phyloP scores from a whole-genome alignment of 345 rosid genomes.

The Hibiscus syriacus region DNA sequence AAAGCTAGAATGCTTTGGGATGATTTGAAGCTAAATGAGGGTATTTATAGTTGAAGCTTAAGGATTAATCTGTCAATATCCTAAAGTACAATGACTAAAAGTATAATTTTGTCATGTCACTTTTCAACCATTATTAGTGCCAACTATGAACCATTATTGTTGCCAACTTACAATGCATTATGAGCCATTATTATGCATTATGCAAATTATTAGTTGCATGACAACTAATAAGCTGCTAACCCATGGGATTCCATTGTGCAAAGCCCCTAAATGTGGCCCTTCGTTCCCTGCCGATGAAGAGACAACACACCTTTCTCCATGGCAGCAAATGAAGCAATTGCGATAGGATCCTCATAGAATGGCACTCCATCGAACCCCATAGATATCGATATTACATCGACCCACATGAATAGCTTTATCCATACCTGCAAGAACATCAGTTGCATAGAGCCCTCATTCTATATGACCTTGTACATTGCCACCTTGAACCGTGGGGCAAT shows the following conservation, averaged over 20 bases:
- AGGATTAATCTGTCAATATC: no score
- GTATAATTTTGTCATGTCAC: no score
- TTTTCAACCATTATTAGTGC: no score
- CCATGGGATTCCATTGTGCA: slow-evolving; percentile 27
- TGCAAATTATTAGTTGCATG: no score
- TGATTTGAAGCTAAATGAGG: no score
- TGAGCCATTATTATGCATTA: no score
- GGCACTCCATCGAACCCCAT: slow-evolving; percentile 21
- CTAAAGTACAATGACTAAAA: no score
- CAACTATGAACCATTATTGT: no score
- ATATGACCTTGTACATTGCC: slow-evolving; percentile 28
- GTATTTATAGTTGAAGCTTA: no score
- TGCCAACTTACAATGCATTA: no score
- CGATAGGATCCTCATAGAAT: slow-evolving; percentile 22
- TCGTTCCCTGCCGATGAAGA: slow-evolving; percentile 18
- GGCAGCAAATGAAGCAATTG: slow-evolving; percentile 32
- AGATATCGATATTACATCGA: slow-evolving; percentile 15
- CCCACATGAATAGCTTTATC: slow-evolving; percentile 16
- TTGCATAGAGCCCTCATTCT: slow-evolving; percentile 13
- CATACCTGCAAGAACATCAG: slow-evolving; percentile 19
- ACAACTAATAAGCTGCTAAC: no score
- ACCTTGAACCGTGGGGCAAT: background rate
- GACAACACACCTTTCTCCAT: slow-evolving; percentile 22
- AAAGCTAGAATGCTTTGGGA: no score
- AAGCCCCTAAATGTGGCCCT: slow-evolving; percentile 1